Percentiles rank a stretch among this genome's conserved stretches.
Evolutionary conservation across 78 protist genomes (phyloP).

Genomic region (Acrasis kona): DNA sequence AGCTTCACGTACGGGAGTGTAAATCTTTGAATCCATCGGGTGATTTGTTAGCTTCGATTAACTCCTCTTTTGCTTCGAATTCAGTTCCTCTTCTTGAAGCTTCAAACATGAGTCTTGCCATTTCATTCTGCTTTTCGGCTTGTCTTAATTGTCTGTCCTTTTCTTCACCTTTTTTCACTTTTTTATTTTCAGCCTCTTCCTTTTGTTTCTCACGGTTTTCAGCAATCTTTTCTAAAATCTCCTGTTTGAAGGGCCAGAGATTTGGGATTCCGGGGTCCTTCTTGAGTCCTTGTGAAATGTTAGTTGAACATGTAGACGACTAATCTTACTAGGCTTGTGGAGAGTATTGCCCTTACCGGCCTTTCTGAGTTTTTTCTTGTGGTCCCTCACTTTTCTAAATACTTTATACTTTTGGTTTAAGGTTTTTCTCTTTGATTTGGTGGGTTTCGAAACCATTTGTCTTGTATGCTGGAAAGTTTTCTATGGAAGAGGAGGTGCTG

Average conservation of each 20-base stretch:
- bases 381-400: conserved; percentile 27
- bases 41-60: not conserved
- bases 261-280: conserved; percentile 91
- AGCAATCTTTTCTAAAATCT: conserved; percentile 48
- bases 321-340: not conserved
- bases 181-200: conserved; percentile 21
- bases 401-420: conserved; percentile 26
- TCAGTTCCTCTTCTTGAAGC: not conserved
- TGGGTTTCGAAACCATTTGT: too few relatives aligned
- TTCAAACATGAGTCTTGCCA: not conserved
- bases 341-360: not conserved
- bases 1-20: too few relatives aligned
- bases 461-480: too few relatives aligned
- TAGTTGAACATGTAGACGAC: not conserved
- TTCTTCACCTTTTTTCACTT: conserved; percentile 17
- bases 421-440: conserved; percentile 31
- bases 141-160: not conserved
- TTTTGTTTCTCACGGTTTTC: conserved; percentile 1
- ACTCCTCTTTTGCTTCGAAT: not conserved
- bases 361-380: conserved; percentile 25
- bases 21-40: not conserved
- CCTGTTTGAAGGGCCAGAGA: conserved; percentile 73
- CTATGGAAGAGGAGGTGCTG: too few relatives aligned
- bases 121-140: not conserved
- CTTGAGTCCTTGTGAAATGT: conserved; percentile 9